phyloP scores from a whole-genome alignment of 1,284 basidiomycete species.

The Malassezia sp. region DNA sequence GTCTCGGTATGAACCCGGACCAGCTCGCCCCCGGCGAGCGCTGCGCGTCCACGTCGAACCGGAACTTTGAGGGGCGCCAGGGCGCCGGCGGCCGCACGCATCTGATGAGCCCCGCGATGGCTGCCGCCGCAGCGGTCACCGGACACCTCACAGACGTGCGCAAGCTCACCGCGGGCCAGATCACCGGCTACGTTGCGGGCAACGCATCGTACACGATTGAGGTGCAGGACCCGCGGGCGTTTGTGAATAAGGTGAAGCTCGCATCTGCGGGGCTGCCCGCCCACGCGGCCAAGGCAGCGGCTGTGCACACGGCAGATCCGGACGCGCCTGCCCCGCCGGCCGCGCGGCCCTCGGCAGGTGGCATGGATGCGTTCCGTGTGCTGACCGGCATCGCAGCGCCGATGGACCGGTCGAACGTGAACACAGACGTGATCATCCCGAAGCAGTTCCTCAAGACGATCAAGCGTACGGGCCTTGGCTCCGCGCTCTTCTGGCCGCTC shows the following conservation, averaged over 20 bases:
- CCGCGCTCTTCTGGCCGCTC: conserved; percentile 37
- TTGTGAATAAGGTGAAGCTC: too few species aligned
- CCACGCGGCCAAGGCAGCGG: conserved; percentile 10
- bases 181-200: conserved; percentile 26
- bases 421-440: conserved; percentile 45
- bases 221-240: conserved; percentile 32
- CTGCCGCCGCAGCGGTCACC: conserved; percentile 40
- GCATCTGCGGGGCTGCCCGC: conserved; percentile 13
- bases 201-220: conserved; percentile 29
- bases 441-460: conserved; percentile 46
- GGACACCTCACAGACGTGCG: conserved; percentile 45
- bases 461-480: conserved; percentile 42
- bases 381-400: conserved; percentile 41
- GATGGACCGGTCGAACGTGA: conserved; percentile 39
- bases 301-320: not conserved
- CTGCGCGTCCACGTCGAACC: conserved; percentile 46
- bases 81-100: conserved; percentile 44
- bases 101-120: conserved; percentile 44
- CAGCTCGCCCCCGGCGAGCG: conserved; percentile 43
- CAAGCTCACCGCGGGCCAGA: conserved; percentile 25
- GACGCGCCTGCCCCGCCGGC: not conserved
- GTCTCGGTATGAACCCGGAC: conserved; percentile 46
- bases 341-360: conserved; percentile 14
- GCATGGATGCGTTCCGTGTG: conserved; percentile 38
- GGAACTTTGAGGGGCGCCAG: conserved; percentile 46